A percentile compares a stretch with the other conserved stretches of the same genome.
Evolutionary conservation across 805 yeast species (phyloP).

Genomic region (Sugiyamaella mastotermitis): DNA sequence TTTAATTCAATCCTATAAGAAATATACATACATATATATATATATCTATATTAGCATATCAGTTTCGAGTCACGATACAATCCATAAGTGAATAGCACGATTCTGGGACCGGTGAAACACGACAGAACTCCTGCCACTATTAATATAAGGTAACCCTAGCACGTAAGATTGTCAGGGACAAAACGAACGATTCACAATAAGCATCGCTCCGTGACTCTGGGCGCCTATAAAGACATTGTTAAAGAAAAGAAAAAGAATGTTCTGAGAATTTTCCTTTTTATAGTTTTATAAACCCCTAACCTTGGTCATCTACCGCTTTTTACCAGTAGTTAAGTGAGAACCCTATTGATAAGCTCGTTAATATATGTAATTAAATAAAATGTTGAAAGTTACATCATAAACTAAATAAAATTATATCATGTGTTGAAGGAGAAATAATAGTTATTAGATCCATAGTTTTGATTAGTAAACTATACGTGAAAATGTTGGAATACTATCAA

Average conservation of each 20-base stretch:
- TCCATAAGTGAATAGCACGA: conserved; percentile 8
- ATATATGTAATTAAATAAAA: too few species aligned
- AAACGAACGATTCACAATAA: conserved; percentile 15
- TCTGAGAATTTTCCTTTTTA: too few species aligned
- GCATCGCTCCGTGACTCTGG: conserved; percentile 24
- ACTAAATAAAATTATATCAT: too few species aligned
- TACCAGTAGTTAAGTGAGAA: too few species aligned
- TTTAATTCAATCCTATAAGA: not conserved
- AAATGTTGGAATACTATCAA: too few species aligned
- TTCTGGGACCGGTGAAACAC: conserved; percentile 14
- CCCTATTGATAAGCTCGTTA: too few species aligned
- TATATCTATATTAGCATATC: conserved; percentile 1
- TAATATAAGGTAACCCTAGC: conserved; percentile 21
- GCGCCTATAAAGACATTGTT: conserved; percentile 22
- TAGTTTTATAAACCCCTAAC: too few species aligned
- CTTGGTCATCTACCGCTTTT: too few species aligned
- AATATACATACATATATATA: not conserved
- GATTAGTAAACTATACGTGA: too few species aligned
- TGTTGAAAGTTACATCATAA: too few species aligned
- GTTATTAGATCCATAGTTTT: too few species aligned
- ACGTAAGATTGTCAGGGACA: conserved; percentile 20
- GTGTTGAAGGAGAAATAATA: too few species aligned
- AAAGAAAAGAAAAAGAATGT: conserved; percentile 10
- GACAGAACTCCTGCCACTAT: conserved; percentile 1
- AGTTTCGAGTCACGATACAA: conserved; percentile 14